A percentile compares a stretch with the other conserved stretches of the same genome.
phyloP scores from a whole-genome alignment of 139 green algal species.

The Tetradesmus lagerheimii region DNA sequence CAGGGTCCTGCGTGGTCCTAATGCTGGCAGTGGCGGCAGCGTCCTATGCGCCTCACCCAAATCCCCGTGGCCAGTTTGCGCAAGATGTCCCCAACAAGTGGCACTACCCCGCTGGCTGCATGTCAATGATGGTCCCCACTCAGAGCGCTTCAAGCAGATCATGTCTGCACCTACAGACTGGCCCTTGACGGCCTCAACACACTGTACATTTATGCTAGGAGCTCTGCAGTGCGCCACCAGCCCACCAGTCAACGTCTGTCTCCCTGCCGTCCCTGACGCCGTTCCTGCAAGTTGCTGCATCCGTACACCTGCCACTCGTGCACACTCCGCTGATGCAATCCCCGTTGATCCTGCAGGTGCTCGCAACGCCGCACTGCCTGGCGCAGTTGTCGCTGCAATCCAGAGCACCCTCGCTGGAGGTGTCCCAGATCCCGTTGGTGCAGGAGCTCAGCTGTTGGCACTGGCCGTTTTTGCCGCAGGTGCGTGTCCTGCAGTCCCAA shows the following conservation, averaged over 20 bases:
- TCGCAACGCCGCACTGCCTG: neutral
- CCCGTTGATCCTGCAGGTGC: constrained; percentile 6
- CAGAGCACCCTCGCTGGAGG: neutral
- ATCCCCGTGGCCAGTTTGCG: no score
- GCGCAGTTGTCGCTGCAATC: constrained; percentile 18
- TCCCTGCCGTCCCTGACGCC: constrained; percentile 15
- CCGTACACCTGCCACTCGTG: neutral
- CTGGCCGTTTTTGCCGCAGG: neutral
- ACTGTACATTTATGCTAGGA: no score
- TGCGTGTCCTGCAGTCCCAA: constrained; percentile 11
- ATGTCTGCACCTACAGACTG: no score
- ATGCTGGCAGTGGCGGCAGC: no score
- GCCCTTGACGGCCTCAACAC: no score
- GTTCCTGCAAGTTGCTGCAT: constrained; percentile 28
- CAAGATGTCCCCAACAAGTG: no score
- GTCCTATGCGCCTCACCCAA: no score
- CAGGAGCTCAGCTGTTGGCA: constrained; percentile 5
- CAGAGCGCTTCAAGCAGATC: no score
- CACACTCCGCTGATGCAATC: constrained; percentile 25
- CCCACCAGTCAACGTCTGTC: constrained; percentile 5
- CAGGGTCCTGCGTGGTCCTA: no score
- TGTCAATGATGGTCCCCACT: no score
- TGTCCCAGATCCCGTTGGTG: constrained; percentile 10
- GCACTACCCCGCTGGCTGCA: no score
- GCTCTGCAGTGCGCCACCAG: neutral